Conservation (phyloP, 352 stramenopile genomes). For the Saprolegnia parasitica region DNA sequence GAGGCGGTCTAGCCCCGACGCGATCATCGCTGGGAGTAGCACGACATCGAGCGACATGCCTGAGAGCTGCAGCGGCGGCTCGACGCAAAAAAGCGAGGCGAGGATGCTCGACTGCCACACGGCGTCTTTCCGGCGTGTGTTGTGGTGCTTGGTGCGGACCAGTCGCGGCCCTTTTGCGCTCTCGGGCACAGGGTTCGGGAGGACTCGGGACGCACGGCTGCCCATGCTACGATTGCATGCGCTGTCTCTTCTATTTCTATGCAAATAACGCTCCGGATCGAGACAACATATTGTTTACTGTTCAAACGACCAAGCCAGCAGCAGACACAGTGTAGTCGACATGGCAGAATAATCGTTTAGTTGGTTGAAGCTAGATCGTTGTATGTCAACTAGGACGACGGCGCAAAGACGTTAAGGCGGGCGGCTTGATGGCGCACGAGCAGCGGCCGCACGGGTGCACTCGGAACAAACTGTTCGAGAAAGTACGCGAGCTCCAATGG, state of each 20-base stretch:
- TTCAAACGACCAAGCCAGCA: no score
- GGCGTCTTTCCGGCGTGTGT: conserved; percentile 10
- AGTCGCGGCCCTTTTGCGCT: neutral
- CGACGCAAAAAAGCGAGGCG: conserved; percentile 21
- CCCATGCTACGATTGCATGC: no score
- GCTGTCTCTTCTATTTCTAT: no score
- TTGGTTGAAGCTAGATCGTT: no score
- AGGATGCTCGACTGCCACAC: conserved; percentile 15
- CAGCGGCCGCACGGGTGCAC: conserved; percentile 14
- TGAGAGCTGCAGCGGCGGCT: conserved; percentile 9
- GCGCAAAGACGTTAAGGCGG: neutral
- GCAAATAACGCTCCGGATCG: no score
- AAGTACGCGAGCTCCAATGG: conserved; percentile 25
- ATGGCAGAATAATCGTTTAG: no score
- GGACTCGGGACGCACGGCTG: no score
- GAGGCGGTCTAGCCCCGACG: conserved; percentile 8
- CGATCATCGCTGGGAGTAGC: conserved; percentile 4
- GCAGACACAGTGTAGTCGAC: no score
- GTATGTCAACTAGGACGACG: neutral
- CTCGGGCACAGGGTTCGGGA: no score
- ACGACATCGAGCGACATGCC: conserved; percentile 8
- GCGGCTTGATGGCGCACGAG: conserved; percentile 17
- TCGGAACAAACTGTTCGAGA: conserved; percentile 23
- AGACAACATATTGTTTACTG: no score
- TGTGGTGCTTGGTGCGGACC: neutral